phyloP scores from a whole-genome alignment of 2,329 filamentous ascomycete genomes.

The Penicillium brevicompactum region DNA sequence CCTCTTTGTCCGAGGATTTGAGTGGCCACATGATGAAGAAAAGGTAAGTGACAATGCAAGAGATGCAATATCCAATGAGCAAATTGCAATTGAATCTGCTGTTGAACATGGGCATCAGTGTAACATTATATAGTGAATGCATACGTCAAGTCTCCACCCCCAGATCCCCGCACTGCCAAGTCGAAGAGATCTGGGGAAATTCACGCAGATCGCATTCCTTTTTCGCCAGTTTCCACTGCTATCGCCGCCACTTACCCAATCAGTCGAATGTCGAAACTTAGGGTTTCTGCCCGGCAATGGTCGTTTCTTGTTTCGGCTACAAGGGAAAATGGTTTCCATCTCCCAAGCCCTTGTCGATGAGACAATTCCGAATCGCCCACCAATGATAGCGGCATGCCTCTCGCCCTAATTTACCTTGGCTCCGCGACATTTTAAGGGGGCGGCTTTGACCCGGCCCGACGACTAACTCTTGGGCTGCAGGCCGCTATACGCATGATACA shows the following conservation, averaged over 20 bases:
- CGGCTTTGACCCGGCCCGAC: neutral
- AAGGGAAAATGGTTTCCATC: neutral
- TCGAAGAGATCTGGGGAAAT: constrained; percentile 7
- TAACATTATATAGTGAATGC: neutral
- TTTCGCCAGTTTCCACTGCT: neutral
- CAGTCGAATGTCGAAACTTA: neutral
- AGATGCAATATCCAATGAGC: neutral
- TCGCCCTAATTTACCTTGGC: neutral
- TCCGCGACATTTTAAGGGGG: neutral
- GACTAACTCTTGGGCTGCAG: neutral
- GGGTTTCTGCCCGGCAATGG: neutral
- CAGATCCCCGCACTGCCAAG: constrained; percentile 2
- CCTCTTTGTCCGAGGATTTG: neutral
- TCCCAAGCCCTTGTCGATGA: neutral
- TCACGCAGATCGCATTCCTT: constrained; percentile 2
- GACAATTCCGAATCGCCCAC: neutral
- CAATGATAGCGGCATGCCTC: neutral
- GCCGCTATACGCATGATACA: neutral
- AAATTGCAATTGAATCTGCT: neutral
- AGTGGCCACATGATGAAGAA: neutral
- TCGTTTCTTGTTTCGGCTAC: neutral
- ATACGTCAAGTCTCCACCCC: constrained; percentile 1
- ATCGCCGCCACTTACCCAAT: neutral
- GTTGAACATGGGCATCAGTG: neutral
- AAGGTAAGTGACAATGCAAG: neutral